Conservation (phyloP, 2,329 filamentous ascomycete species). For the Chalaropsis ovoidea region DNA sequence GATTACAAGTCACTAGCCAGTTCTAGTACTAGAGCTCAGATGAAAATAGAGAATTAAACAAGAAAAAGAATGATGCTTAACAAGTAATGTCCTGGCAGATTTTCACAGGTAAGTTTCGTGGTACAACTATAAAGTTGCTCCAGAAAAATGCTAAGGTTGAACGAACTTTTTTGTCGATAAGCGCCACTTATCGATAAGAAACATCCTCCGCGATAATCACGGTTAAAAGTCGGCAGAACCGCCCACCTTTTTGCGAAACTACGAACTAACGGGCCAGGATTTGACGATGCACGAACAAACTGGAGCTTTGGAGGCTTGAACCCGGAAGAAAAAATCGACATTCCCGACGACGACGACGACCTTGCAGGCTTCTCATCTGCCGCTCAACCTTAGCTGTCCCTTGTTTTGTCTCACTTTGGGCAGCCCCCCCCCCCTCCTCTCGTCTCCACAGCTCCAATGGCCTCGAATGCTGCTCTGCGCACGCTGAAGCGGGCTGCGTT, state of each 20-base stretch:
- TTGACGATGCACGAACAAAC: conserved; percentile 14
- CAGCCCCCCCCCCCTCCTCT: not conserved
- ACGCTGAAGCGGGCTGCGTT: conserved; percentile 35
- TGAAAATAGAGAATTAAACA: not conserved
- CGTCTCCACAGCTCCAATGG: conserved; percentile 30
- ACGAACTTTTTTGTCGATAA: conserved; percentile 25
- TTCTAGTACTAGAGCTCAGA: conserved; percentile 10
- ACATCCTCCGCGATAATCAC: not conserved
- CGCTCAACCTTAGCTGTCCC: not conserved
- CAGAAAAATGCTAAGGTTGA: conserved; percentile 2
- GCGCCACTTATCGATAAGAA: conserved; percentile 21
- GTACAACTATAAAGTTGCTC: not conserved
- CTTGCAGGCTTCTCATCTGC: not conserved
- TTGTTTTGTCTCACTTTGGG: not conserved
- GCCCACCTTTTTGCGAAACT: conserved; percentile 5
- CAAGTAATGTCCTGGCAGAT: not conserved
- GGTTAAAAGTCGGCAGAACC: conserved; percentile 12
- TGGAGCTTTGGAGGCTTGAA: not conserved
- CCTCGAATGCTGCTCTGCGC: conserved; percentile 37
- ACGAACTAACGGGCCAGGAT: not conserved
- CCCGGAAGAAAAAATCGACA: conserved; percentile 4
- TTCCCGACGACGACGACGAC: conserved; percentile 1
- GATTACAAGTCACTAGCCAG: not conserved
- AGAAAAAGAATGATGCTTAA: not conserved
- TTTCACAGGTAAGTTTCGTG: not conserved